These are phyloP conservation scores for Cryoendolithus antarcticus DNA, from an alignment of 2,329 filamentous ascomycete species.

Conservation along the genomic window DNA sequence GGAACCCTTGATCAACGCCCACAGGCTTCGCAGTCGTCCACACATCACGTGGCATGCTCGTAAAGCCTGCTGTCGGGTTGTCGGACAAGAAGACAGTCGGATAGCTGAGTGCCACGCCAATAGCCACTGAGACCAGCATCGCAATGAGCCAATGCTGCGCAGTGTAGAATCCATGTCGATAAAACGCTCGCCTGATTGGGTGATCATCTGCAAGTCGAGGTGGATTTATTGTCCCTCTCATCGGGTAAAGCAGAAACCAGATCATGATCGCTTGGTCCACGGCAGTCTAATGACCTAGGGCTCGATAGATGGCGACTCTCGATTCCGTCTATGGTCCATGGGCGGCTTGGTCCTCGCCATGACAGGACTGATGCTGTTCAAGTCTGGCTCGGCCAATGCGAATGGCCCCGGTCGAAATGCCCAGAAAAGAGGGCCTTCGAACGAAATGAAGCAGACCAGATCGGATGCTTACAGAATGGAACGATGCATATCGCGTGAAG, in stretches of 20 bases:
- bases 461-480: too few species aligned
- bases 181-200: constrained; percentile 51
- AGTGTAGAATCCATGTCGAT: constrained; percentile 57
- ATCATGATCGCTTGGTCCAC: constrained; percentile 16
- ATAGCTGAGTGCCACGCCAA: constrained; percentile 59
- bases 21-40: constrained; percentile 45
- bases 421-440: too few species aligned
- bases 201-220: constrained; percentile 53
- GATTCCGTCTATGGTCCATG: too few species aligned
- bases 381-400: too few species aligned
- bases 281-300: too few species aligned
- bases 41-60: constrained; percentile 64
- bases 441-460: too few species aligned
- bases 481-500: too few species aligned
- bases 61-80: constrained; percentile 58
- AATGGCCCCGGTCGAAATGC: too few species aligned
- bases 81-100: constrained; percentile 63
- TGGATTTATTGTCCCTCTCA: constrained; percentile 66
- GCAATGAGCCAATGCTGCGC: constrained; percentile 62
- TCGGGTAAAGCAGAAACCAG: constrained; percentile 52
- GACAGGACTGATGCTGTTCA: too few species aligned
- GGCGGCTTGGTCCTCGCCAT: too few species aligned
- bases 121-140: constrained; percentile 60
- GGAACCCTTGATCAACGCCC: constrained; percentile 24
- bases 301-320: too few species aligned